Evolutionary conservation across 352 stramenopile genomes (phyloP), one percentile per base, ranked within the genome.

Genomic region (Globisporangium middletonii): DNA sequence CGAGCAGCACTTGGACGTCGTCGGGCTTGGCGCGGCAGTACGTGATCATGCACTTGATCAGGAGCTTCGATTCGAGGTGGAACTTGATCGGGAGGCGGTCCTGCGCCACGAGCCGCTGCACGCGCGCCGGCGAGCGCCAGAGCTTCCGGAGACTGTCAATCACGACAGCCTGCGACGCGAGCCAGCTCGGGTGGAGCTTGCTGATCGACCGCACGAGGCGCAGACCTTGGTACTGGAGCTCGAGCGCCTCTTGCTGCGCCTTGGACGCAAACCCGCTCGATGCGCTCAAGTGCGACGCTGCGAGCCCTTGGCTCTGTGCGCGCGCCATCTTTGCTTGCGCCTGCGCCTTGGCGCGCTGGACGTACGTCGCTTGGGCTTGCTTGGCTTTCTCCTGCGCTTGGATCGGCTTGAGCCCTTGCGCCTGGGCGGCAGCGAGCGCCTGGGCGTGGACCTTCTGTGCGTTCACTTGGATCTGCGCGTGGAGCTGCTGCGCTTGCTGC

Each of bases 1-100:
- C 96, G 60, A 99, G 88, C 43, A 99, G 73, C 43, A 99, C 80
- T 70, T 98, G 94, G 2, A 97, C 88, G 62, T 99, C 94, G 27
- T 96, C 83, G n/a, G 86, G 86, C 65, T 97, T 94, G 3, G 75
- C 73, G 56, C 88, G 83, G 50, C 91, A 95, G 76, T 98, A 99
- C 35, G 80, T 81, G 19, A 99, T 89, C 44, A 99, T 75, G 67
- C 97, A 97, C 64, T 97, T 97, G 33, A 97, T 86, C 37, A 99
- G 68, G 54, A 97, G 59, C 50, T 96, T 96, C 1, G 94, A 98
- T 75, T 99, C 97, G n/a, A 88, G 74, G 45, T 98, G 92, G 69
- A 97, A 98, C 49, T 95, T 86, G 53, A 94, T 94, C 37, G 82
- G 86, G 28, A 96, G 57, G 30, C 80, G 72, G 47, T 96, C 84